Evolutionary conservation across 2,329 filamentous ascomycete genomes (phyloP), one percentile per base, ranked within the genome.

Genomic region (Penicillium vulpinum): DNA sequence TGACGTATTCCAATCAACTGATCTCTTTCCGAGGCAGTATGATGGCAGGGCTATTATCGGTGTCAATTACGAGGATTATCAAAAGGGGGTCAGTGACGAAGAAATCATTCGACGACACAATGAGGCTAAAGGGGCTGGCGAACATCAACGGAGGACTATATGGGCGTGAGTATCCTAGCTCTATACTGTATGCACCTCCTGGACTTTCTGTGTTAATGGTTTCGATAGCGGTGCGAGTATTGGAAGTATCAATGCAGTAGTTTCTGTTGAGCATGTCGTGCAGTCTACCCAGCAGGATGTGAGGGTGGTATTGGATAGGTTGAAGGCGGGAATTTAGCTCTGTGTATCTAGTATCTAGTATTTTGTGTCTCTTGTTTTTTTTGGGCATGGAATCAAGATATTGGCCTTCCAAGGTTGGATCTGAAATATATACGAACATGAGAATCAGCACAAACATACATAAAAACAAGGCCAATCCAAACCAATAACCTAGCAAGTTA

Each of bases 1-100:
- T 43, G 63, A 65, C n/a, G 49, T 65, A 2, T 65, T 60, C 31
- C 62, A 64, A 28, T 64, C 60, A n/a, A 64, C 62, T 1, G 57
- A 64, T 51, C 18, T 64, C 8, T 65, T 62, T 29, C 63, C 63
- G 2, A 51, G 53, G 8, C 60, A 62, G 33, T 65, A 65, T 51
- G 63, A 65, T 29, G 62, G 62, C 0, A 48, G 63, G 18, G 63
- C 63, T 50, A 52, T 64, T 4, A 53, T 60, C 26, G 59, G 63
- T 2, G 41, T 60, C 6, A 64, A 50, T 28, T 64, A 58, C 21
- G 44, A 53, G 5, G 62, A 64, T 31, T 60, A 51, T 2, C 39
- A 48, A n/a, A 4, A 26, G 2, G 63, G 63, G 11, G 35, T 54
- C 13, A 58, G 39, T 39, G 48, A 65, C 13, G 62, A 64, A 13